phyloP scores from a whole-genome alignment of 2,329 filamentous ascomycete species.

The Hirsutella minnesotensis region DNA sequence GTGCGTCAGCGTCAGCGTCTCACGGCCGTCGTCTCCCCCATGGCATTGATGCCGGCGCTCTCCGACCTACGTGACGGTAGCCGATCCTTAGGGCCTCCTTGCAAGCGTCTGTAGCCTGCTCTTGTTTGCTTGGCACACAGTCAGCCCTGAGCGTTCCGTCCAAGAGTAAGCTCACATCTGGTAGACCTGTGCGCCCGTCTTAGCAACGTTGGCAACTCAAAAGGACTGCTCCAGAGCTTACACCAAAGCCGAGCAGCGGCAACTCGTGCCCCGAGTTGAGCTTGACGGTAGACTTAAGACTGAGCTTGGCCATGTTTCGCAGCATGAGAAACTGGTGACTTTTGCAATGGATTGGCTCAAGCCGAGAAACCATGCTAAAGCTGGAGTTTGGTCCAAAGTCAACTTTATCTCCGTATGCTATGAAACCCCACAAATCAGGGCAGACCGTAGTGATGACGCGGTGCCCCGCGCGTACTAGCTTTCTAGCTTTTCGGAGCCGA shows the following conservation, averaged over 20 bases:
- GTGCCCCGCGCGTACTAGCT: too few species aligned
- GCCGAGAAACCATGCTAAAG: too few species aligned
- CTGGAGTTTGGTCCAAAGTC: too few species aligned
- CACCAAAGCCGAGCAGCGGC: constrained; percentile 41
- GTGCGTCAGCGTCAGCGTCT: constrained; percentile 1
- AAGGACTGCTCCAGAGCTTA: constrained; percentile 16
- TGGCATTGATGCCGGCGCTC: constrained; percentile 7
- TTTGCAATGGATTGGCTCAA: neutral
- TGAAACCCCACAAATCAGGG: too few species aligned
- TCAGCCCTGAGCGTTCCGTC: neutral
- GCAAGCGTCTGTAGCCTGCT: constrained; percentile 21
- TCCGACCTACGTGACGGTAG: constrained; percentile 35
- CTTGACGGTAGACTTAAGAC: constrained; percentile 35
- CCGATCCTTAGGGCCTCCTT: constrained; percentile 35
- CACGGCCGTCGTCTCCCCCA: too few species aligned
- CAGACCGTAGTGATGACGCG: too few species aligned
- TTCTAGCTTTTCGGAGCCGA: too few species aligned
- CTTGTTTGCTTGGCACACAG: neutral
- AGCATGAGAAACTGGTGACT: constrained; percentile 3
- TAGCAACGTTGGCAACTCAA: neutral
- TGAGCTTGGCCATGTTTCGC: constrained; percentile 33
- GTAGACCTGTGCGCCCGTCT: constrained; percentile 29
- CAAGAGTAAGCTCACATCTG: constrained; percentile 32
- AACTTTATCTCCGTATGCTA: too few species aligned
- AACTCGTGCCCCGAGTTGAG: constrained; percentile 43